Evolutionary conservation across 192 early-diverging fungal genomes (phyloP), one percentile per base, ranked within the genome.

Genomic region (Coemansia sp.): DNA sequence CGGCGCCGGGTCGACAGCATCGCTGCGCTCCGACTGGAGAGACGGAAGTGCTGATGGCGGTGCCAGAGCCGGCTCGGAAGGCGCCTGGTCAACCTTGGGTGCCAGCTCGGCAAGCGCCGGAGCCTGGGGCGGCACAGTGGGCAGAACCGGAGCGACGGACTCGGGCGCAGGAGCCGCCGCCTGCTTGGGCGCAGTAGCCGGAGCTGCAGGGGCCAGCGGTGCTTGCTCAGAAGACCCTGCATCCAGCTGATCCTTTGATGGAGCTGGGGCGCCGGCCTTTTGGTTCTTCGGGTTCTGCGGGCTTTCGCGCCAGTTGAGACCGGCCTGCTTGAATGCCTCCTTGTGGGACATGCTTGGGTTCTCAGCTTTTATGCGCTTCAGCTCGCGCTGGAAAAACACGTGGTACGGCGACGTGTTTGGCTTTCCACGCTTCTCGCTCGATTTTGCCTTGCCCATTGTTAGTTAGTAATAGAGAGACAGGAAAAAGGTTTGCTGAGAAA

Each of bases 301-400:
- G 34, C 74, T 76, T 9, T 54, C 66, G 30, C 53, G 56, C 74
- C 74, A 76, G 59, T 66, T 70, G 11, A 66, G 52, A 4, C 55
- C 67, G 5, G 74, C 74, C 30, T 70, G 67, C 55, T 64, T 76
- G 55, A 76, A 76, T 21, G 67, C 74, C 3, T 65, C 67, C 50
- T 65, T 70, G 58, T 76, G 74, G 6, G 74, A 32, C 29, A 76
- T 65, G 6, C n/a, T 27, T 12, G 74, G 67, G 49, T 76, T 54
- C 47, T 64, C 58, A 29, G 20, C 28, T 50, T 76, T 76, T 29
- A 76, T 49, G 12, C 67, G 62, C 58, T 70, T 70, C 26, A 76
- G 62, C 67, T 76, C 74, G 10, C 43, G 49, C 30, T 64, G 55
- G 32, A 70, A 66, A 28, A 76, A 76, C 20, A 41, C 40, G 23